Conservation (phyloP, 441 rosid species). For the Brassica balearica region DNA sequence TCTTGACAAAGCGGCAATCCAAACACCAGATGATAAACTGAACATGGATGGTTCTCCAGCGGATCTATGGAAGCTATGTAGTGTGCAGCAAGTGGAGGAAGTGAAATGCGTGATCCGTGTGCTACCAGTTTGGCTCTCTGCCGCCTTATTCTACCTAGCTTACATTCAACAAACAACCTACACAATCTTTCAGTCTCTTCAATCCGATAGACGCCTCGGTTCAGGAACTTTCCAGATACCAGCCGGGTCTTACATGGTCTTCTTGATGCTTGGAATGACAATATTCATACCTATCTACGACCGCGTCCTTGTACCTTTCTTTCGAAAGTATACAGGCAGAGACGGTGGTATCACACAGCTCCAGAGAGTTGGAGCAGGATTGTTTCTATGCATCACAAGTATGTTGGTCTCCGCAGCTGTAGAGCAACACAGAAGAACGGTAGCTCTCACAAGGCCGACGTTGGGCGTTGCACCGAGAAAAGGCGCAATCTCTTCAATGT, state of each 20-base stretch:
- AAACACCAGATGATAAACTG: conserved; percentile 54
- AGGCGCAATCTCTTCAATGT: conserved; percentile 61
- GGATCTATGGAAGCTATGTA: conserved; percentile 66
- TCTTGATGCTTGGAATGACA: conserved; percentile 63
- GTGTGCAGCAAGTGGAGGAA: conserved; percentile 75
- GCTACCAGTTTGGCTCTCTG: conserved; percentile 66
- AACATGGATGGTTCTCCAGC: conserved; percentile 56
- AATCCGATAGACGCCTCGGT: conserved; percentile 58
- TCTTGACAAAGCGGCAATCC: conserved; percentile 68
- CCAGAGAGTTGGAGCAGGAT: conserved; percentile 65
- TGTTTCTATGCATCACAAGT: conserved; percentile 53
- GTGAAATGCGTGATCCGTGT: conserved; percentile 65
- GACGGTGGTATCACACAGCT: conserved; percentile 73
- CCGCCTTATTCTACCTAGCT: conserved; percentile 49
- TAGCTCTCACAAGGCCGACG: conserved; percentile 51
- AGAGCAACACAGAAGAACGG: conserved; percentile 55
- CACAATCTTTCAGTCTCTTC: conserved; percentile 69
- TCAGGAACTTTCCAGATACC: conserved; percentile 57
- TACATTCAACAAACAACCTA: conserved; percentile 62
- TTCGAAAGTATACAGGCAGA: conserved; percentile 54
- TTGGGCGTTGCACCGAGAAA: conserved; percentile 50
- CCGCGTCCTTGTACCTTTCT: conserved; percentile 59
- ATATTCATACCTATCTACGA: conserved; percentile 75
- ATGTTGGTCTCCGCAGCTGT: conserved; percentile 62
- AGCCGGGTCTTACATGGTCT: conserved; percentile 61